These are phyloP conservation scores for Komagataella mondaviorum DNA, from an alignment of 805 yeast species.

Conservation along the genomic window DNA sequence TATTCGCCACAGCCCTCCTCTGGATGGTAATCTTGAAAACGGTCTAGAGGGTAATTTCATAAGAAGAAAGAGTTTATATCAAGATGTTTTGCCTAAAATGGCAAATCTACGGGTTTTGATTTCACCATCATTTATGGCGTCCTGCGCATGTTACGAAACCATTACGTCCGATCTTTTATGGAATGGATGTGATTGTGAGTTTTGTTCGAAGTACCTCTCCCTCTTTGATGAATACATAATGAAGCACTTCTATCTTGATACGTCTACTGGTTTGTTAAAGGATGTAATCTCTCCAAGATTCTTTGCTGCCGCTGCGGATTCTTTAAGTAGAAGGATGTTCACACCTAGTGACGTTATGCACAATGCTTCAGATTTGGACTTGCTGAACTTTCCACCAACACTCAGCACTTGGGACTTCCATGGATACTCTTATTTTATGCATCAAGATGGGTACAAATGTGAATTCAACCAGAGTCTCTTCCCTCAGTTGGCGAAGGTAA, in stretches of 20 bases:
- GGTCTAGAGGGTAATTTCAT: conserved; percentile 66
- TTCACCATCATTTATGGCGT: conserved; percentile 46
- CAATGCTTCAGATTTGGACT: conserved; percentile 17
- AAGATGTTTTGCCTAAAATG: conserved; percentile 31
- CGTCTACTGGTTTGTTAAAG: conserved; percentile 28
- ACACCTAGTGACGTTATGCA: conserved; percentile 9
- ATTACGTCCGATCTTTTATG: conserved; percentile 56
- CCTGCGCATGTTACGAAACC: conserved; percentile 57
- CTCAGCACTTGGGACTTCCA: conserved; percentile 34
- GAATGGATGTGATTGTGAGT: conserved; percentile 63
- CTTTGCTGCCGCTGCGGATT: conserved; percentile 37
- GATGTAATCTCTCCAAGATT: conserved; percentile 50
- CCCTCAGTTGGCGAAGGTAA: conserved; percentile 22
- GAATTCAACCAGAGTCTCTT: conserved; percentile 29
- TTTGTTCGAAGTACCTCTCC: conserved; percentile 34
- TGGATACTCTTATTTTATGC: conserved; percentile 26
- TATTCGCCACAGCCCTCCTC: conserved; percentile 46
- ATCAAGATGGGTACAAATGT: conserved; percentile 25
- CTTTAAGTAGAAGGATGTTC: conserved; percentile 21
- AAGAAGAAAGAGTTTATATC: conserved; percentile 41
- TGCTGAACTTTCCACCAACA: conserved; percentile 17
- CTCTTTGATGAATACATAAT: conserved; percentile 46
- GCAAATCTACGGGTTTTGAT: conserved; percentile 27
- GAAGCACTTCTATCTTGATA: conserved; percentile 48
- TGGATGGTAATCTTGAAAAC: conserved; percentile 41